Base-by-base conservation (phyloP, 441 rosid genomes). In the Adansonia madagascariensis region DNA sequence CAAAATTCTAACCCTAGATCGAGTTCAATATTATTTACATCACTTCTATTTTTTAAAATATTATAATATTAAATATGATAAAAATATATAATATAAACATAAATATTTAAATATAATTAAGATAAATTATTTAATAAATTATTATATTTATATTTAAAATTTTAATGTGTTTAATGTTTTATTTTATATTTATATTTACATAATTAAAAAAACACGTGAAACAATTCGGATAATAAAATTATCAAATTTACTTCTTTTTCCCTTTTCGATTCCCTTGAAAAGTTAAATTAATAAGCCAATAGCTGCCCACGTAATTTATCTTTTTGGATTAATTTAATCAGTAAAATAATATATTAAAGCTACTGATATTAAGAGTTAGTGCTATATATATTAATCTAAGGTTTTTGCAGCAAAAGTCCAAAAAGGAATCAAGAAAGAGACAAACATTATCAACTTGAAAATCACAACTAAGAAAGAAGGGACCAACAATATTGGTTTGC, bases 1-100 rank as follows among this genome's bases (percentile, higher is more conserved):
- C 79, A 73, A 73, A 77, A 44, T 64, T 64, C 49, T 17, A n/a
- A n/a, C 11, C 64, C 52, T n/a, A 44, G 4, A 43, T 56, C 53
- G 12, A 8, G 5, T 56, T 72, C 10, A 17, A 17, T 57, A 55
- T 4, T 67, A 15, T 17, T 12, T 49, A 39, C 8, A 31, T 44
- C 43, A 41, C 44, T 41, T 31, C 35, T 31, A 31, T 41, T 41
- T 41, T 41, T 41, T 6, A 1, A 41, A 41, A 41, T 41, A 4
- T 0, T 0, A 41, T 41, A 41, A 41, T 41, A 31, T 41, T 41
- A 41, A 6, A 1, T 6, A 41, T 8, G 7, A 41, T 41, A 31
- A 31, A 31, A 31, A 41, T 41, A 41, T 41, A 4, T 41, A 41
- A 41, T 4, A 41, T 0, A 41, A 41, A 41, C 6, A 41, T 41